Evolutionary conservation across 148 eudicot genomes (phyloP), one percentile per base, ranked within the genome.

Genomic region (Salicornia ramosissima): DNA sequence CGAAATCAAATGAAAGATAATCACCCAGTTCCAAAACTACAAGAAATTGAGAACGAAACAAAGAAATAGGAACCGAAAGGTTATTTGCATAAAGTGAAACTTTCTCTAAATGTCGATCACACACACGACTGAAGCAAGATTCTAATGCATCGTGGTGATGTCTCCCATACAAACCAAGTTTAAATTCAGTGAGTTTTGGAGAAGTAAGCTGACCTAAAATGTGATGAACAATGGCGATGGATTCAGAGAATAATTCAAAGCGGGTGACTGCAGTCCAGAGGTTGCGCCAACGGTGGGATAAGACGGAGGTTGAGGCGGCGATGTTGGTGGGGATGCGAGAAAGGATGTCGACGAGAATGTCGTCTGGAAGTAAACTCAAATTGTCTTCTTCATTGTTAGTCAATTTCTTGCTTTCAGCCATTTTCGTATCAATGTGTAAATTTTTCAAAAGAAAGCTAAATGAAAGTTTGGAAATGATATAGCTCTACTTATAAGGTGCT

Each of bases 231-330:
- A 22, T 40, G 26, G 9, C 2, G 40, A 8, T 7, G 39, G 21
- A 16, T 15, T 4, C 5, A 3, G 40, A 36, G 55, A 46, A 34
- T 30, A n/a, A n/a, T n/a, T n/a, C n/a, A 40, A 47, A 30, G 63
- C 40, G 24, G 12, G 25, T 46, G 55, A n/a, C 21, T 12, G 18
- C 45, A 6, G 56, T 69, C 64, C 72, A 69, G 50, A 69, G 51
- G 31, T 18, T 0, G 50, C 64, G 34, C 64, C 63, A 69, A 0
- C 52, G 64, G 13, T 7, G 19, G 21, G 52, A 69, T 6, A 69
- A 43, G 42, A 36, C 25, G 34, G 51, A 18, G 24, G 52, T 55
- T 30, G 25, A 10, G 8, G n/a, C 42, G 24, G 64, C 64, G 25
- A 25, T 0, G 1, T 36, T 26, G 14, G 26, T 24, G 3, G 50